phyloP scores from a whole-genome alignment of 148 eudicot genomes.

The Camellia lanceoleosa region DNA sequence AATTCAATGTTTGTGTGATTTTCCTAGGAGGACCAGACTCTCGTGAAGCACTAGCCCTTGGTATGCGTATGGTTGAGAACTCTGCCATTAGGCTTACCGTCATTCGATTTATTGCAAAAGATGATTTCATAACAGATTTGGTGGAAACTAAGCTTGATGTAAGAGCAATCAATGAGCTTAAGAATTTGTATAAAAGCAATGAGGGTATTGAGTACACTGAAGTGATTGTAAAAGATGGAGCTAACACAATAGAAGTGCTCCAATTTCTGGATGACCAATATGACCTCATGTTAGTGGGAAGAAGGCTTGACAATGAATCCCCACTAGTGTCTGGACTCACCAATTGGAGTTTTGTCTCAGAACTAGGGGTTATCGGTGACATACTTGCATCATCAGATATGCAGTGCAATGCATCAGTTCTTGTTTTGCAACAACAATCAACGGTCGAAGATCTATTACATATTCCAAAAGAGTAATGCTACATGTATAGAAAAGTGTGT shows the following conservation, averaged over 20 bases:
- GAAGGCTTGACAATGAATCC: slow-evolving; percentile 3
- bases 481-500: too few relatives aligned
- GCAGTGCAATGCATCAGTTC: slow-evolving; percentile 6
- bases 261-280: background rate
- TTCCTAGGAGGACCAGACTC: slow-evolving; percentile 13
- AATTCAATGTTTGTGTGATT: background rate
- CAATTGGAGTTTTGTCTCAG: slow-evolving; percentile 7
- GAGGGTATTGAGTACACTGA: background rate
- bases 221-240: slow-evolving; percentile 4
- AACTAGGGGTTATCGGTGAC: slow-evolving; percentile 16
- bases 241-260: background rate
- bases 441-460: background rate
- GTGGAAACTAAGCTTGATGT: slow-evolving; percentile 8
- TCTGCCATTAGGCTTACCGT: background rate
- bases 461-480: background rate
- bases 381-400: slow-evolving; percentile 16
- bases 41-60: slow-evolving; percentile 9
- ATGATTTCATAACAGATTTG: background rate
- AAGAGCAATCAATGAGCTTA: background rate
- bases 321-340: slow-evolving; percentile 3
- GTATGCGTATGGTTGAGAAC: slow-evolving; percentile 9
- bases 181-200: background rate
- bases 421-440: slow-evolving; percentile 16
- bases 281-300: slow-evolving; percentile 13
- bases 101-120: background rate